Percentiles rank a stretch among this genome's conserved stretches.
Evolutionary conservation across 495 filamentous ascomycete genomes (phyloP).

Genomic region (Penicillium verhagenii): DNA sequence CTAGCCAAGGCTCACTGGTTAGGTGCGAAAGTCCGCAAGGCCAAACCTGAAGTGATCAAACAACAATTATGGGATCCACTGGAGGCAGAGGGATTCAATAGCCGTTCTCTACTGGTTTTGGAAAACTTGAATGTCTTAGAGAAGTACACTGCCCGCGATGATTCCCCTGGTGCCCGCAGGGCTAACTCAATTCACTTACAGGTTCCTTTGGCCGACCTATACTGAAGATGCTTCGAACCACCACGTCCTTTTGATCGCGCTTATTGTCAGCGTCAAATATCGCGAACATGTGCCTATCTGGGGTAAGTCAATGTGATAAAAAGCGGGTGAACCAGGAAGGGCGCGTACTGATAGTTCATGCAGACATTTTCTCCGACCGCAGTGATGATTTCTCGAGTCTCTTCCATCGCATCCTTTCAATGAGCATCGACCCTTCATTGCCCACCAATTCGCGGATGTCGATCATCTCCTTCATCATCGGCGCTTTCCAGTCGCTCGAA

Average conservation of each 20-base stretch:
- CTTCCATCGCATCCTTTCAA: conserved; percentile 85
- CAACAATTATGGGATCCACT: conserved; percentile 87
- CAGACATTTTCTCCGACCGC: conserved; percentile 72
- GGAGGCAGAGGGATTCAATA: conserved; percentile 75
- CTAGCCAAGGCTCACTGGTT: conserved; percentile 86
- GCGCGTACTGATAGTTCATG: conserved; percentile 16
- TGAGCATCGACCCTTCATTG: conserved; percentile 79
- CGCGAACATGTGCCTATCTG: conserved; percentile 85
- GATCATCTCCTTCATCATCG: conserved; percentile 81
- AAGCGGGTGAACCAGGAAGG: not conserved
- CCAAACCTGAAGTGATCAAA: conserved; percentile 83
- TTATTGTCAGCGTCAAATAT: conserved; percentile 85
- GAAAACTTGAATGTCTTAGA: conserved; percentile 92
- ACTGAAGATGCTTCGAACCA: conserved; percentile 85
- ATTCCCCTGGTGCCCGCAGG: conserved; percentile 5
- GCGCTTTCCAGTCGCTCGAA: conserved; percentile 92
- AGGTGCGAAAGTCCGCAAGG: conserved; percentile 65
- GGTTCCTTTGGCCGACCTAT: conserved; percentile 94
- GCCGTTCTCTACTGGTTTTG: conserved; percentile 73
- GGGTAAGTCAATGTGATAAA: conserved; percentile 50
- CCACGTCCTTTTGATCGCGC: conserved; percentile 79
- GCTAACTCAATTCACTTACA: conserved; percentile 36
- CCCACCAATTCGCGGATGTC: conserved; percentile 69
- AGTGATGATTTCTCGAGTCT: conserved; percentile 83
- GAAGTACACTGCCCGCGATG: conserved; percentile 50